A percentile compares a stretch with the other conserved stretches of the same genome.
phyloP scores from a whole-genome alignment of 306 rosid species.

The Cyamopsis tetragonoloba region DNA sequence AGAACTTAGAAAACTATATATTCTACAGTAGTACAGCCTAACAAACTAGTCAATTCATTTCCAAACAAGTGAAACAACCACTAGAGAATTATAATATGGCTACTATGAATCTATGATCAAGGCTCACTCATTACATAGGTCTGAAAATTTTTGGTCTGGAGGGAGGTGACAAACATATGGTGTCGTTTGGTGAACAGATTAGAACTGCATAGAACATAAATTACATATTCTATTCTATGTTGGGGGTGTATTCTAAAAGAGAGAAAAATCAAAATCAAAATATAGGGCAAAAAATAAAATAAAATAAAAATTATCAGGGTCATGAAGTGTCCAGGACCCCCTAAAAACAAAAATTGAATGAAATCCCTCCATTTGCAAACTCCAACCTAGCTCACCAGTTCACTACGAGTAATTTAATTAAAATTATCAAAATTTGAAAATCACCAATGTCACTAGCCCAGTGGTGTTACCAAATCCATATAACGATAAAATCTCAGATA shows the following conservation, averaged over 20 bases:
- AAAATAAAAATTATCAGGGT: neutral
- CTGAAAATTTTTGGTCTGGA: neutral
- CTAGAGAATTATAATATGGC: neutral
- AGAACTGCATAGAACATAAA: neutral
- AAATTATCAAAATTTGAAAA: neutral
- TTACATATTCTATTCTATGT: too few species aligned
- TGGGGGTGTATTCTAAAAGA: neutral
- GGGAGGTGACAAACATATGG: neutral
- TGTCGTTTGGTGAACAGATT: neutral
- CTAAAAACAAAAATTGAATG: too few species aligned
- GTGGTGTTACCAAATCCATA: neutral
- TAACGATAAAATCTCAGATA: neutral
- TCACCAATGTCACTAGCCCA: neutral
- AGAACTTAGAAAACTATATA: slow-evolving; percentile 27
- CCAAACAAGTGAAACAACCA: slow-evolving; percentile 13
- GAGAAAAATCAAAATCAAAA: neutral
- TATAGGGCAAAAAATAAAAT: neutral
- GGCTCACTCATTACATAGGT: neutral
- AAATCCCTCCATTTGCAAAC: neutral
- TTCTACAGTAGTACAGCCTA: too few species aligned
- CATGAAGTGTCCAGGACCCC: too few species aligned
- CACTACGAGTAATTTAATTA: neutral
- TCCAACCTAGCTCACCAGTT: neutral
- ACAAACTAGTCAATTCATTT: slow-evolving; percentile 7
- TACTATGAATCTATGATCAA: neutral